Conservation (phyloP, 306 rosid species). For the Trifolium dubium region DNA sequence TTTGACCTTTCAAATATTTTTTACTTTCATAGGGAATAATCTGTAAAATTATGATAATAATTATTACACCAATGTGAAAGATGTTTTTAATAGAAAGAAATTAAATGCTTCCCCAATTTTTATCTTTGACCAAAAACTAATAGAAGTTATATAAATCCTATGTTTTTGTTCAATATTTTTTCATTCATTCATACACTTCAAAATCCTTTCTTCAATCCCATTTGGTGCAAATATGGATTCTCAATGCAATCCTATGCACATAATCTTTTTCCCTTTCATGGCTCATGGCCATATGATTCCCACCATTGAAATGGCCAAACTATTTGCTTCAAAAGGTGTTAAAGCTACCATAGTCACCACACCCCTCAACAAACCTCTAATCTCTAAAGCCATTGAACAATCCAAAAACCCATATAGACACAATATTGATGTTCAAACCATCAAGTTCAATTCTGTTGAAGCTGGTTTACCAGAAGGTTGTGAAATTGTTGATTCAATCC, state of each 20-base stretch:
- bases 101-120: neutral
- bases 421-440: slow-evolving; percentile 25
- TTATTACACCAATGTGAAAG: too few species aligned
- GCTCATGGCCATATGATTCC: slow-evolving; percentile 49
- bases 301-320: slow-evolving; percentile 46
- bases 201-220: neutral
- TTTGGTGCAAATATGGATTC: slow-evolving; percentile 13
- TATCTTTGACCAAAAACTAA: neutral
- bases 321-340: slow-evolving; percentile 43
- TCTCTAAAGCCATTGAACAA: slow-evolving; percentile 36
- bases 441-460: slow-evolving; percentile 31
- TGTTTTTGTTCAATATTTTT: neutral
- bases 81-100: neutral
- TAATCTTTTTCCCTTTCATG: slow-evolving; percentile 56
- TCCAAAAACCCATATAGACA: neutral
- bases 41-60: too few species aligned
- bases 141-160: neutral
- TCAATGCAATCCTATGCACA: slow-evolving; percentile 23
- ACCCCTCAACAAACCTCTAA: slow-evolving; percentile 40
- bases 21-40: too few species aligned
- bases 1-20: too few species aligned
- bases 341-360: slow-evolving; percentile 58
- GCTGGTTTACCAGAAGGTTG: slow-evolving; percentile 49
- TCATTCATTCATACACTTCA: neutral
- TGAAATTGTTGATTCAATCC: slow-evolving; percentile 29